These are phyloP conservation scores for Fusarium guadeloupense DNA, from an alignment of 2,329 filamentous ascomycete species.

Conservation along the genomic window DNA sequence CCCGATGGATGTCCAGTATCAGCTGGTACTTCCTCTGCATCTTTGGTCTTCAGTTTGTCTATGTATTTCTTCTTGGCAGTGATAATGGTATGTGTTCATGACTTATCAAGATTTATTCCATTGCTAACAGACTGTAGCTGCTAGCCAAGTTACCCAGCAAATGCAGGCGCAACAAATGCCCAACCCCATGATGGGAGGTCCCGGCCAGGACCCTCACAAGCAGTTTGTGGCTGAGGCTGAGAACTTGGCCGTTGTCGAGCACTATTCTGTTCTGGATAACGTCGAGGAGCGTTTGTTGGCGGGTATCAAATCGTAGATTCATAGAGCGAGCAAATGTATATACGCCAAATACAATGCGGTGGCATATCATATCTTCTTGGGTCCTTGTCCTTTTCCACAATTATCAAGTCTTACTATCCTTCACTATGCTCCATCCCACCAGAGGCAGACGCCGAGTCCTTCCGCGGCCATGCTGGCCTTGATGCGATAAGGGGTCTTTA, in stretches of 20 bases:
- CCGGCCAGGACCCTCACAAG: conserved; percentile 94
- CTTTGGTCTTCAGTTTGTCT: conserved; percentile 95
- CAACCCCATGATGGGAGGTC: conserved; percentile 80
- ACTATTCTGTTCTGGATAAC: conserved; percentile 88
- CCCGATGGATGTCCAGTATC: conserved; percentile 97
- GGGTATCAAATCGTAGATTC: conserved; percentile 54
- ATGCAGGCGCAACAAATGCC: conserved; percentile 73
- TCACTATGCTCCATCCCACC: conserved; percentile 63
- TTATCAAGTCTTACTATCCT: conserved; percentile 21
- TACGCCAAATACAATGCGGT: conserved; percentile 39
- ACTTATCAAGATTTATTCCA: not conserved
- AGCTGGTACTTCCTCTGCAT: conserved; percentile 99
- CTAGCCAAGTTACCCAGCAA: conserved; percentile 90
- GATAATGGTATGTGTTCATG: conserved; percentile 79
- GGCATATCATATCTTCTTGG: conserved; percentile 30
- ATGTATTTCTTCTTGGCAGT: conserved; percentile 94
- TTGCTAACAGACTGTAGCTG: conserved; percentile 65
- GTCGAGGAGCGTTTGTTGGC: conserved; percentile 85
- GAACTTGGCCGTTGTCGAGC: conserved; percentile 94
- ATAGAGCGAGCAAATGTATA: conserved; percentile 42
- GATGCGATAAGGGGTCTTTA: conserved; percentile 77
- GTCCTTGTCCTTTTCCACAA: conserved; percentile 2
- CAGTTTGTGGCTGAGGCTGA: conserved; percentile 92
- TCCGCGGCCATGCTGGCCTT: conserved; percentile 71
- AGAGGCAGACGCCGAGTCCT: conserved; percentile 69